Base-by-base conservation (phyloP, 805 yeast genomes). In the Candida endomychidarum region DNA sequence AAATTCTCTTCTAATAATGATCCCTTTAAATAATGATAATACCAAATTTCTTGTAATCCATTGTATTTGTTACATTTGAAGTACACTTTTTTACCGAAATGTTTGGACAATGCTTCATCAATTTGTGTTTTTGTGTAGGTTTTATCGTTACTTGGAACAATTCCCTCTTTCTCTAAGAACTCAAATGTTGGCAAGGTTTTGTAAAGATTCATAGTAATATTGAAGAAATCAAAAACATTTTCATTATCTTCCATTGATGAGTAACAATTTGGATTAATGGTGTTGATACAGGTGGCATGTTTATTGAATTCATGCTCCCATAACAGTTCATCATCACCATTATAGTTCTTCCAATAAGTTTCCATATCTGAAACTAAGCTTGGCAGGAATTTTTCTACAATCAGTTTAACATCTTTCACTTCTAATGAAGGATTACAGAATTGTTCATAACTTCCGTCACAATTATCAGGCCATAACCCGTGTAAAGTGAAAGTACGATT, bases 11-110 rank as follows among this genome's bases (percentile, higher is more conserved):
- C 67, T 42, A 79, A 67, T 2, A 88, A 70, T 1, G 91, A 78
- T 5, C 97, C 97, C 52, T 75, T 70, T 41, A 89, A 68, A 46
- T 80, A 73, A 67, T 84, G 86, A 66, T 76, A 87, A 63, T 90
- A 90, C 96, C 96, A 90, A 29, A 83, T 66, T 58, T 83, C 86
- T 49, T 75, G 78, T 40, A 83, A 63, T 43, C 72, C 56, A 42
- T 57, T 50, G 54, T 54, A 56, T 37, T 41, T 57, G 42, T 50
- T 49, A 48, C 74, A 68, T 26, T 61, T 61, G 54, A 68, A 59
- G 41, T 52, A 65, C 9, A 66, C 73, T 16, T 56, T 36, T 23
- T 59, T 45, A 11, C 64, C 70, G 44, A 61, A 61, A 27, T 57
- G 53, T 35, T 51, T 50, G 28, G 55, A 44, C 42, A 68, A 58